These are phyloP conservation scores for Apiospora saccharicola DNA, from an alignment of 2,329 filamentous ascomycete species.

Conservation along the genomic window DNA sequence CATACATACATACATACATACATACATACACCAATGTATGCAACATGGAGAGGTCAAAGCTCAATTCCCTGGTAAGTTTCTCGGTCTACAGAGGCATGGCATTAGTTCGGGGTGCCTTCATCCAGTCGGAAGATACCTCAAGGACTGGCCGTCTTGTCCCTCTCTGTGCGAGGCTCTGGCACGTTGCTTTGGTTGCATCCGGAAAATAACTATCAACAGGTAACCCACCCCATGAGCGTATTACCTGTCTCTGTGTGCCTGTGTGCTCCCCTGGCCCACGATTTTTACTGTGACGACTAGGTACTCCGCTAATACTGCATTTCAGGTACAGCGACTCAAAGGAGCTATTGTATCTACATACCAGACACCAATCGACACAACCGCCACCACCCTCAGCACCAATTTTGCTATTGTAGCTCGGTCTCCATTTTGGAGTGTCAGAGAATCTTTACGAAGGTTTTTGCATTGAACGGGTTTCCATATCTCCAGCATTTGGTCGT, in stretches of 20 bases:
- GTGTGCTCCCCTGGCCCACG: slow-evolving; percentile 9
- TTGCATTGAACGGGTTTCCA: too few species aligned
- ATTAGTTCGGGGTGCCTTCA: slow-evolving; percentile 4
- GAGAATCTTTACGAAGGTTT: neutral
- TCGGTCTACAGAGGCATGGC: neutral
- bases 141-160: neutral
- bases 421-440: neutral
- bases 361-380: neutral
- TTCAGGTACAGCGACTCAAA: neutral
- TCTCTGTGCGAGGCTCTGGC: neutral
- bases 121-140: slow-evolving; percentile 11
- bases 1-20: neutral
- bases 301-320: neutral
- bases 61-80: neutral
- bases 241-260: slow-evolving; percentile 1
- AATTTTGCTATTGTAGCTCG: neutral
- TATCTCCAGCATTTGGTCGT: neutral
- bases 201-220: slow-evolving; percentile 3
- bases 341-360: neutral
- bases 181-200: slow-evolving; percentile 19
- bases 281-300: neutral
- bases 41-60: neutral
- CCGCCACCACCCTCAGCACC: neutral
- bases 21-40: neutral
- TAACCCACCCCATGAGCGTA: neutral